Evolutionary conservation across 345 rosid species (phyloP).

Genomic region (Erucastrum elatum): DNA sequence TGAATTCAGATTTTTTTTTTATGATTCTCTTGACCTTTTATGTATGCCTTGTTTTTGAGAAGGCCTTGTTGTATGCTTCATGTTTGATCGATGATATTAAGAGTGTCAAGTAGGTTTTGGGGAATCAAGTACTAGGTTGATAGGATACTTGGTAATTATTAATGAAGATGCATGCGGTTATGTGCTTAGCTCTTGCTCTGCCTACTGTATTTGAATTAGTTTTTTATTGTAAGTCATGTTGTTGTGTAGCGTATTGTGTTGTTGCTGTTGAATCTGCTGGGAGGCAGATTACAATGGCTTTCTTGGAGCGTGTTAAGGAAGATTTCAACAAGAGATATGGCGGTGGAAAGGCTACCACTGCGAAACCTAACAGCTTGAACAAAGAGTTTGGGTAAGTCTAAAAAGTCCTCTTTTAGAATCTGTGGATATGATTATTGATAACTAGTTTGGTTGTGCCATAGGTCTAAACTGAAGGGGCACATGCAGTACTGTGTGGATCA

Average conservation of each 20-base stretch:
- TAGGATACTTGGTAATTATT: background rate
- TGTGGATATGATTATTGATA: background rate
- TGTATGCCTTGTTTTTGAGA: conserved; percentile 1
- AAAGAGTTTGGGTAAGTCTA: conserved; percentile 66
- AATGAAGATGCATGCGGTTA: background rate
- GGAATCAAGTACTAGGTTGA: background rate
- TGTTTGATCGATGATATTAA: background rate
- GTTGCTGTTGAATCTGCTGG: conserved; percentile 92
- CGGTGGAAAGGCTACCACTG: conserved; percentile 85
- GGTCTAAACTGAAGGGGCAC: conserved; percentile 83
- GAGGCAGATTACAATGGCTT: conserved; percentile 86
- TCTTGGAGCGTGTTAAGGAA: conserved; percentile 76
- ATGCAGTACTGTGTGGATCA: conserved; percentile 90
- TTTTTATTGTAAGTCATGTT: background rate
- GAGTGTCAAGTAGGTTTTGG: background rate
- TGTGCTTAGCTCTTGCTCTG: background rate
- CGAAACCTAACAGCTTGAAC: conserved; percentile 69
- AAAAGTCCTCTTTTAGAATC: background rate
- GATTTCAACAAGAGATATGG: conserved; percentile 84
- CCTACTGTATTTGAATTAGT: background rate
- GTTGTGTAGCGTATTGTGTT: conserved; percentile 74
- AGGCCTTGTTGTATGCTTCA: background rate
- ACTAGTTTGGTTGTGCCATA: conserved; percentile 22
- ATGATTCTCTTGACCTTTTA: background rate
- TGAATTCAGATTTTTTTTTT: background rate